Base-by-base conservation (phyloP, 768 basidiomycete genomes). In the Hortiboletus flavorubellus region DNA sequence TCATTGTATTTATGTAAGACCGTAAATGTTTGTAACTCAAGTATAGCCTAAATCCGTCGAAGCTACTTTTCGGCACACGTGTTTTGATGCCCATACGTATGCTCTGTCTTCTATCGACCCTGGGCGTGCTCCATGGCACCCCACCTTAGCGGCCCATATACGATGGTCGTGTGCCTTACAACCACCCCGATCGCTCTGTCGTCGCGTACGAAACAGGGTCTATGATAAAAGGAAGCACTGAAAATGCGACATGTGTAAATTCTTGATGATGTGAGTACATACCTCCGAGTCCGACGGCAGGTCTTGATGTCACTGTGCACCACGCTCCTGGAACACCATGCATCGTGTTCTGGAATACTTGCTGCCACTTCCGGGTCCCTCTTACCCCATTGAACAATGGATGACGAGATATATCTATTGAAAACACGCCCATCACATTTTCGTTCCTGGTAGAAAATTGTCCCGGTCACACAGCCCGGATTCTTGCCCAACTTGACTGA, bases 121-220 rank as follows among this genome's bases (percentile, higher is more conserved):
- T 58, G 3, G 38, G 47, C 21, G 48, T 48, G 9, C 21, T 21
- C 21, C 21, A 21, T 21, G 48, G 47, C 11, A 37, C 55, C n/a
- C 7, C 41, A 30, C 59, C 10, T 49, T 33, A 8, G 70, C 73
- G 2, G 71, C 65, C 1, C 35, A 67, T 85, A 16, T 84, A 75
- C 60, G 81, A 84, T 59, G 82, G 85, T 4, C 79, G 82, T 9
- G 79, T 78, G 5, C 77, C 77, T 0, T 74, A 73, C 48, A 74
- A 72, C 41, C 73, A 80, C 49, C 67, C 85, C 33, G 75, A 84
- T 56, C 66, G 63, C 3, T 80, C 78, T 2, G 69, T 66, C 8
- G 80, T 78, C 9, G 82, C 81, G 11, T 85, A 77, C 61, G 59
- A 83, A 39, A 82, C 80, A 85, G 83, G 5, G 80, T 21, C 21